Conservation (phyloP, 768 basidiomycete species). For the Boletus reticulatus region DNA sequence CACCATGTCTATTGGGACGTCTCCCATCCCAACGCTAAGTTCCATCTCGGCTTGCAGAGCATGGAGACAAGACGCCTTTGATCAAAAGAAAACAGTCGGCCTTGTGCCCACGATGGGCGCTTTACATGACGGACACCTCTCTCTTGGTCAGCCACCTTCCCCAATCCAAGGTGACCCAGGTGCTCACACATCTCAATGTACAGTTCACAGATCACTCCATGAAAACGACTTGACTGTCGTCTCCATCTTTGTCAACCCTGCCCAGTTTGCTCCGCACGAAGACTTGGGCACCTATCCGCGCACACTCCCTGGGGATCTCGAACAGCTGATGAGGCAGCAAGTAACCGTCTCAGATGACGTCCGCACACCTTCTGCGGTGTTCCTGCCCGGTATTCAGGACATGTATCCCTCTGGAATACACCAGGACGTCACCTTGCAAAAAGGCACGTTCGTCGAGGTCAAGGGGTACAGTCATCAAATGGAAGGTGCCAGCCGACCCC, state of each 20-base stretch:
- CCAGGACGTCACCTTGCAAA: conserved; percentile 70
- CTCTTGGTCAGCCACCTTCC: conserved; percentile 67
- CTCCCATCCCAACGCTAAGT: conserved; percentile 48
- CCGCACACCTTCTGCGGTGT: conserved; percentile 64
- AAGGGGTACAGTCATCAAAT: conserved; percentile 90
- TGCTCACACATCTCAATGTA: background rate
- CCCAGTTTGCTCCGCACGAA: conserved; percentile 95
- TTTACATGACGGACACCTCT: conserved; percentile 88
- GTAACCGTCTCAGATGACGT: conserved; percentile 27
- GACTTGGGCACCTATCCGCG: conserved; percentile 91
- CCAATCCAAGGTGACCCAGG: background rate
- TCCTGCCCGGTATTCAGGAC: conserved; percentile 72
- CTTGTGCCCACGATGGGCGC: conserved; percentile 99
- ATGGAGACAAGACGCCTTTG: conserved; percentile 72
- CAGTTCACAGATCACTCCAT: conserved; percentile 74
- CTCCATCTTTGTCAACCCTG: conserved; percentile 97
- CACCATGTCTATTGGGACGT: conserved; percentile 21
- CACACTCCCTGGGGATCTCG: conserved; percentile 74
- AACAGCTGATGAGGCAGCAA: conserved; percentile 46
- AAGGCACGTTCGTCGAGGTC: conserved; percentile 90
- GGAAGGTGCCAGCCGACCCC: conserved; percentile 86
- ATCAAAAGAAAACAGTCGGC: conserved; percentile 68
- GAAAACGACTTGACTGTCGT: conserved; percentile 86
- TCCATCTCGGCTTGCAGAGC: conserved; percentile 59
- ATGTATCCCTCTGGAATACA: conserved; percentile 94